A percentile compares a stretch with the other conserved stretches of the same genome.
These are phyloP conservation scores for Herpetomonas samuelpessoai DNA, from an alignment of 208 protist genomes.

Conservation along the genomic window DNA sequence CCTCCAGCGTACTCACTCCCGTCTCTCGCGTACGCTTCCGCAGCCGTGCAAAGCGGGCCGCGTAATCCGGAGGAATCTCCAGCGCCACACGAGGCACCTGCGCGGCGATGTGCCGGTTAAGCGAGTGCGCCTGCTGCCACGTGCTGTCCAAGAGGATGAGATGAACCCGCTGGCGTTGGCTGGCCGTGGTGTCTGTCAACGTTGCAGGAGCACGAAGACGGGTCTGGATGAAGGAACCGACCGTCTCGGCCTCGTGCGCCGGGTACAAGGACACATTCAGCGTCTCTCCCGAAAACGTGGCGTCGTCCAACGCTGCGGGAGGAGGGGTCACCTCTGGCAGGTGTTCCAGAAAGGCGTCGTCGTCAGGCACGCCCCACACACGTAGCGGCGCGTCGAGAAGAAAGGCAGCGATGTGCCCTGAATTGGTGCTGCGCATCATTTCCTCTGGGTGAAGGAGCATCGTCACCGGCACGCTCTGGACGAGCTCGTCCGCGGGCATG, in stretches of 20 bases:
- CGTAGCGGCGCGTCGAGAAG: conserved; percentile 60
- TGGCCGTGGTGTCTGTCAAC: not conserved
- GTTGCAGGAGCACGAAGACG: not conserved
- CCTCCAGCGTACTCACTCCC: conserved; percentile 79
- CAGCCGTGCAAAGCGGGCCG: conserved; percentile 59
- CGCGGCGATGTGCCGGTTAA: conserved; percentile 65
- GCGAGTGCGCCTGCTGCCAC: conserved; percentile 73
- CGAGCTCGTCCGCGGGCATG: conserved; percentile 21
- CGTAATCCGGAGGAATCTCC: conserved; percentile 45
- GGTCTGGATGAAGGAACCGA: not conserved
- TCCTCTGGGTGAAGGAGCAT: conserved; percentile 80
- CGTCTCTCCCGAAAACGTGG: not conserved
- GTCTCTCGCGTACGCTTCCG: conserved; percentile 69
- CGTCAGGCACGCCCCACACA: conserved; percentile 67
- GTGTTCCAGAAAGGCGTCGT: conserved; percentile 44
- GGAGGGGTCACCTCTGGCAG: not conserved
- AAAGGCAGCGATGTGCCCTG: conserved; percentile 79
- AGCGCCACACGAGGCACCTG: conserved; percentile 58
- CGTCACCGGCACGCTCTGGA: conserved; percentile 37
- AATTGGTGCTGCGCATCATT: conserved; percentile 82
- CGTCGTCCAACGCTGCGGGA: not conserved
- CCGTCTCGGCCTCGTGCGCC: not conserved
- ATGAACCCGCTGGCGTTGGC: conserved; percentile 26
- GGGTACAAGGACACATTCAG: conserved; percentile 14
- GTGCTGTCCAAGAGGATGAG: conserved; percentile 75